These are phyloP conservation scores for Trichocomaceae sp. DNA, from an alignment of 2,329 filamentous ascomycete genomes.

Conservation along the genomic window DNA sequence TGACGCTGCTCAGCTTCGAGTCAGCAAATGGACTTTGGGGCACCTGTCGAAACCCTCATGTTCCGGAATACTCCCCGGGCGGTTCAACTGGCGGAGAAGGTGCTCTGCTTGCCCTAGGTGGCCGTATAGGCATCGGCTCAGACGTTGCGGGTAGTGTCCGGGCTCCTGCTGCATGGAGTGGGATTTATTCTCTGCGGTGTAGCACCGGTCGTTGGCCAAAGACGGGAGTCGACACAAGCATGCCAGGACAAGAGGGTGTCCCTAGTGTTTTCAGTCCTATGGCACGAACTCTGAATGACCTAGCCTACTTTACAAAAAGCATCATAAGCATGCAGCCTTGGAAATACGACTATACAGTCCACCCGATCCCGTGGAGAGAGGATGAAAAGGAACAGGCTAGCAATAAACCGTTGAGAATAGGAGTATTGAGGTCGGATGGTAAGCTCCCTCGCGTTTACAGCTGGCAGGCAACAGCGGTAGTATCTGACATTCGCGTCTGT, in stretches of 20 bases:
- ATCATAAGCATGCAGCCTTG: slow-evolving; percentile 78
- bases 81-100: slow-evolving; percentile 82
- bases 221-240: slow-evolving; percentile 72
- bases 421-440: slow-evolving; percentile 69
- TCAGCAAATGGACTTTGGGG: slow-evolving; percentile 78
- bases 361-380: slow-evolving; percentile 72
- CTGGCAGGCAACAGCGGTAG: not conserved
- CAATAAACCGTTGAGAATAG: slow-evolving; percentile 62
- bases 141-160: slow-evolving; percentile 88
- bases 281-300: slow-evolving; percentile 74
- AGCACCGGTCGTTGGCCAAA: slow-evolving; percentile 89
- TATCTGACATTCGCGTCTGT: not conserved
- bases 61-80: slow-evolving; percentile 74
- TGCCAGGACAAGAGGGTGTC: slow-evolving; percentile 88
- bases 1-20: slow-evolving; percentile 81
- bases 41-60: slow-evolving; percentile 73
- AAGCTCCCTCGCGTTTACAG: slow-evolving; percentile 10
- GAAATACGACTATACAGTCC: slow-evolving; percentile 80
- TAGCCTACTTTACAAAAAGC: slow-evolving; percentile 74
- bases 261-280: slow-evolving; percentile 88
- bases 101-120: slow-evolving; percentile 72
- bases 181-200: slow-evolving; percentile 80
- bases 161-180: slow-evolving; percentile 80
- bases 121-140: slow-evolving; percentile 80
- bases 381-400: slow-evolving; percentile 54